These are phyloP conservation scores for Wickerhamiella azyma DNA, from an alignment of 805 yeast species.

Conservation along the genomic window DNA sequence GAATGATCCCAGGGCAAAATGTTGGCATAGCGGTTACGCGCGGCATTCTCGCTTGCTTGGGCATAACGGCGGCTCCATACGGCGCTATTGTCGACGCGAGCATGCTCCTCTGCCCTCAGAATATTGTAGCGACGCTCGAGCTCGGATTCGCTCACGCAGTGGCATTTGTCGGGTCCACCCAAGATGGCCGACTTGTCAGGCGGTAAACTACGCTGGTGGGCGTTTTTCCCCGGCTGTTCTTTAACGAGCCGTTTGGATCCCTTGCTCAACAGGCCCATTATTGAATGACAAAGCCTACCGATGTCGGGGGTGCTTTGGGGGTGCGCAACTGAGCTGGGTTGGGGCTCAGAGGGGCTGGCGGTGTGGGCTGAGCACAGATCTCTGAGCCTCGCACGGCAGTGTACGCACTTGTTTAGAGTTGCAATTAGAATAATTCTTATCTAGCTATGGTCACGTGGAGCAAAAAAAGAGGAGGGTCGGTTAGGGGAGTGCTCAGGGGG, in stretches of 20 bases:
- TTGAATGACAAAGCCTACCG: neutral
- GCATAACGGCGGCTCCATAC: slow-evolving; percentile 18
- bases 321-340: too few species aligned
- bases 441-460: too few species aligned
- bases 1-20: slow-evolving; percentile 54
- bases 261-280: slow-evolving; percentile 7
- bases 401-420: too few species aligned
- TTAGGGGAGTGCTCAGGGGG: too few species aligned
- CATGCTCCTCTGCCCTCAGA: slow-evolving; percentile 22
- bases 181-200: slow-evolving; percentile 15
- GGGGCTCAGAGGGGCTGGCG: too few species aligned
- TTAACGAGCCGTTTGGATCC: neutral
- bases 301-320: neutral
- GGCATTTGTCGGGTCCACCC: slow-evolving; percentile 17
- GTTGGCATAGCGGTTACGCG: slow-evolving; percentile 45
- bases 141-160: slow-evolving; percentile 19
- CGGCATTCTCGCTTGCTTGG: slow-evolving; percentile 15
- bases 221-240: neutral
- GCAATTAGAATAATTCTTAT: too few species aligned
- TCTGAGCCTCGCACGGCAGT: too few species aligned
- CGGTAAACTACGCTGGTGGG: slow-evolving; percentile 13
- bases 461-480: too few species aligned
- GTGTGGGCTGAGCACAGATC: too few species aligned
- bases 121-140: slow-evolving; percentile 20
- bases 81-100: slow-evolving; percentile 20